Evolutionary conservation across 2,329 filamentous ascomycete genomes (phyloP), one percentile per base, ranked within the genome.

Genomic region (Hymenoscyphus fructigenus): DNA sequence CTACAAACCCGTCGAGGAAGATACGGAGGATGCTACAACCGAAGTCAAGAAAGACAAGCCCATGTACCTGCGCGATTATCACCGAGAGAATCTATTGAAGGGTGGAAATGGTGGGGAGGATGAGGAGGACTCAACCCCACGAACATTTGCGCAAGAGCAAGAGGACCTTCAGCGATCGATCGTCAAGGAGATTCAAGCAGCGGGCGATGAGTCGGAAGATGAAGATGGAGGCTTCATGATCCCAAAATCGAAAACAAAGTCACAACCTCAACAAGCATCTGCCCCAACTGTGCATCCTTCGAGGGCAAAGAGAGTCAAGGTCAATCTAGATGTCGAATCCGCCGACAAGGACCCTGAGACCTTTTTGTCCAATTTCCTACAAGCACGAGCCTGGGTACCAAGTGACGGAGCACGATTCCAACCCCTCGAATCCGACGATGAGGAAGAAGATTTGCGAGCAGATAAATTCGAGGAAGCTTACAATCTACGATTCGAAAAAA

Each of bases 401-500:
- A 84, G 85, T 10, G 86, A 85, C 61, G 83, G 82, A 53, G 82
- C 85, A 26, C 84, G 85, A 53, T 93, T 91, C 78, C 83, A 93
- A 71, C 91, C 93, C 0, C 91, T 99, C 64, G 92, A 97, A 75
- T 97, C 93, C 0, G 95, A 99, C 71, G 93, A 97, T 60, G 92
- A 83, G 2, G 83, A 84, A 58, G 81, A 91, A 55, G 87, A 91
- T 34, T 84, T 85, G 32, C 84, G 86, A 57, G 93, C 93, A 29
- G 94, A 98, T 56, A 87, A 90, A 66, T 96, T 94, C 73, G 95
- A 99, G 79, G 85, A 91, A 69, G 93, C 93, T 4, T 99, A 97
- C 80, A 99, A 99, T 79, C 80, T 97, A 79, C 90, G 95, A 38
- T 99, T 99, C 74, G 95, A 99, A 76, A 91, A 98, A 72, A 93